phyloP scores from a whole-genome alignment of 176 grass and related monocot genomes.

The Aegilops speltoides region DNA sequence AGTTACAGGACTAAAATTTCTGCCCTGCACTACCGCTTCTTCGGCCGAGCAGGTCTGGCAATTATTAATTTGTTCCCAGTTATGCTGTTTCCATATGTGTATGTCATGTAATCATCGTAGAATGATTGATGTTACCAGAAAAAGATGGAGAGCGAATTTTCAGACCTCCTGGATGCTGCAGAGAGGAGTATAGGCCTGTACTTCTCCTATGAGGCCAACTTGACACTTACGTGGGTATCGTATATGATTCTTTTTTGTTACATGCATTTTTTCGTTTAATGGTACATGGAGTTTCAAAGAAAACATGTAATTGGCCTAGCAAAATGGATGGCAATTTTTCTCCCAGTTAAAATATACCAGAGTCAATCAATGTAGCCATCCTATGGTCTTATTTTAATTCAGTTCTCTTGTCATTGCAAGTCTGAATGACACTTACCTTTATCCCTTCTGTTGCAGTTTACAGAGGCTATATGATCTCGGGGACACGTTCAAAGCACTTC shows the following conservation, averaged over 20 bases:
- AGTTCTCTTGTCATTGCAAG: background rate
- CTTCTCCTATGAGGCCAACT: conserved; percentile 83
- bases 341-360: background rate
- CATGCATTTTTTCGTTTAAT: background rate
- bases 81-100: background rate
- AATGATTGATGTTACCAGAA: conserved; percentile 41
- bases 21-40: conserved; percentile 51
- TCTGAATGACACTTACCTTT: background rate
- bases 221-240: conserved; percentile 62
- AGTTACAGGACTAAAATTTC: conserved; percentile 54
- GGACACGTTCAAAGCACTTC: conserved; percentile 51
- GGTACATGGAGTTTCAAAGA: background rate
- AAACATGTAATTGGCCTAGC: background rate
- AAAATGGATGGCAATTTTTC: background rate
- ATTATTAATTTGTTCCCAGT: background rate
- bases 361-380: background rate
- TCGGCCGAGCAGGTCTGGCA: conserved; percentile 48
- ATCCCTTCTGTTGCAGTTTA: conserved; percentile 33
- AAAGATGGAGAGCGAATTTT: conserved; percentile 62
- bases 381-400: background rate
- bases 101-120: background rate
- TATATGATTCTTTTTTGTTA: background rate
- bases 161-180: conserved; percentile 56
- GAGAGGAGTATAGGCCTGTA: conserved; percentile 61
- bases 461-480: conserved; percentile 68